Percentiles rank a stretch among this genome's conserved stretches.
Evolutionary conservation across 2,329 filamentous ascomycete species (phyloP).

Genomic region (Talaromyces sp.): DNA sequence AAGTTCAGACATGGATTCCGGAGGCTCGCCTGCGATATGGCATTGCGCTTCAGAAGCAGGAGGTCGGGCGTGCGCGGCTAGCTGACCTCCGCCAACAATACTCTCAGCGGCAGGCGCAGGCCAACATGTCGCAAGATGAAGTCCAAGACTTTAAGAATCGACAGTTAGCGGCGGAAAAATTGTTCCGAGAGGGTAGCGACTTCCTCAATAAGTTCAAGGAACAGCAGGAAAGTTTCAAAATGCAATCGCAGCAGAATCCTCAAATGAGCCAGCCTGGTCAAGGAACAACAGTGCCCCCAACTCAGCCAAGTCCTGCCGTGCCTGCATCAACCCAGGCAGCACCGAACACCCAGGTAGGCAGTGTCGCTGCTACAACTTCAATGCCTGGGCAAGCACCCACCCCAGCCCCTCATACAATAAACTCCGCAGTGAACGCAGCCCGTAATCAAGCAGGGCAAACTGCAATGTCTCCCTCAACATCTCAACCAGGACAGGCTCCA

Average conservation of each 20-base stretch:
- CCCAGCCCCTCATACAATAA: conserved; percentile 51
- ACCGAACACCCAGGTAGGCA: conserved; percentile 19
- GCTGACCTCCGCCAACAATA: conserved; percentile 45
- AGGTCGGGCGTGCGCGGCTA: conserved; percentile 49
- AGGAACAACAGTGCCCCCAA: conserved; percentile 18
- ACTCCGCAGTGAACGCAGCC: conserved; percentile 51
- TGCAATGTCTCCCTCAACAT: conserved; percentile 40
- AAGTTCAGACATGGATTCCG: conserved; percentile 48
- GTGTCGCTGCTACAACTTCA: conserved; percentile 26
- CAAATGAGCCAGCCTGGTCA: conserved; percentile 29
- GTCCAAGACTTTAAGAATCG: conserved; percentile 46
- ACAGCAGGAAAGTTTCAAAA: conserved; percentile 50
- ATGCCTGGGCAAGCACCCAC: conserved; percentile 39
- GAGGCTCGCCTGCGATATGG: conserved; percentile 53
- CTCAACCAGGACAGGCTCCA: conserved; percentile 36
- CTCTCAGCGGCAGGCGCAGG: conserved; percentile 40
- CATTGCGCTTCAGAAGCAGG: conserved; percentile 52
- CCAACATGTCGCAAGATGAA: conserved; percentile 47
- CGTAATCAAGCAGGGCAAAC: conserved; percentile 43
- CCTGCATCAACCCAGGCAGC: conserved; percentile 23
- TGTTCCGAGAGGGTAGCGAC: conserved; percentile 48
- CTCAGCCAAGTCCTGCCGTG: conserved; percentile 19
- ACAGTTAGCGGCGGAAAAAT: conserved; percentile 44
- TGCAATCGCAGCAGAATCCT: conserved; percentile 36
- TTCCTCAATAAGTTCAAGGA: conserved; percentile 53